Base-by-base conservation (phyloP, 768 basidiomycete genomes). In the Multifurca ochricompacta region DNA sequence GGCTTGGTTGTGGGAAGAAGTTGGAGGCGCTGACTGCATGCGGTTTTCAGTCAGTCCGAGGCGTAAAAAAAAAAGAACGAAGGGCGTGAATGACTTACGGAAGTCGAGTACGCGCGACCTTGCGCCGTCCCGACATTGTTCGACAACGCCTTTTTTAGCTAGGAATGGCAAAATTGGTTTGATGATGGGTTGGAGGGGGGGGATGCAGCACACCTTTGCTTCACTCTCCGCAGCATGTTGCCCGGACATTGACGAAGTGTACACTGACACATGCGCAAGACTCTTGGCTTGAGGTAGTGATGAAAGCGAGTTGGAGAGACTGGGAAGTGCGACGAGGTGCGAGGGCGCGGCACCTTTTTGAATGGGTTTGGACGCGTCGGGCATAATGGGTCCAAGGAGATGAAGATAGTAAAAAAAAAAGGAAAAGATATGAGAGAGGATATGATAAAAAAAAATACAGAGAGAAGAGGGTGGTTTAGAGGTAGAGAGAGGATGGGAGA, bases 201-300 rank as follows among this genome's bases (percentile, higher is more conserved):
- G 31, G n/a, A 19, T 10, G 31, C 5, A 25, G 64, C 70, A 53
- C 37, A 86, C 86, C 78, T 88, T 86, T 36, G 83, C 85, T 69
- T 88, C 81, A 62, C 86, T 86, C 67, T 86, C 80, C 4, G 81
- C 79, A 31, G 80, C 79, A 32, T 79, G 77, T 53, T 79, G 77
- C 1, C 81, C 79, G 64, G 83, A 84, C 82, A 85, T 69, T 56
- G 68, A 65, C 63, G 73, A 77, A 1, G 79, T 80, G 68, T 89
- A 86, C 1, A 90, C 71, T 1, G 79, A 71, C 27, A 90, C 75
- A 62, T 74, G 75, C 61, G 79, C 76, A 48, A 90, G 74, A 69
- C 77, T 84, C 63, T 80, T 86, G 8, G 87, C 87, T 61, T 83
- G 78, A 0, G 87, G 85, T 35, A 89, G 75, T 1, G 80, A 73